Evolutionary conservation across 352 stramenopile species (phyloP).

Genomic region (Globisporangium middletonii): DNA sequence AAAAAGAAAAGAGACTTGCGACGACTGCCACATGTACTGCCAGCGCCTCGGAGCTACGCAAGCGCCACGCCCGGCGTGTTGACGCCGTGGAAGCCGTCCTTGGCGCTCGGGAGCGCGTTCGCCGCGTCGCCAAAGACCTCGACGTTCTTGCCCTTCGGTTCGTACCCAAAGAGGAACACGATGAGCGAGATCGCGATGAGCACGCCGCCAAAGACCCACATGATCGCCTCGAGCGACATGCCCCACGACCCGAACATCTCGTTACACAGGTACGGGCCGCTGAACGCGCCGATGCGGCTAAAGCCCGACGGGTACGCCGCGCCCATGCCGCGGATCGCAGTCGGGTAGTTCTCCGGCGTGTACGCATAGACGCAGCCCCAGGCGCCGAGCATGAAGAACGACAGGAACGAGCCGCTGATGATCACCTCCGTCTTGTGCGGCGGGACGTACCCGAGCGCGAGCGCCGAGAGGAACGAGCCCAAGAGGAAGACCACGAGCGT

Average conservation of each 20-base stretch:
- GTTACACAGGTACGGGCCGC: constrained; percentile 49
- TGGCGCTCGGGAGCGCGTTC: constrained; percentile 1
- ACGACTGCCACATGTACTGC: too few species aligned
- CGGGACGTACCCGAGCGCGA: constrained; percentile 57
- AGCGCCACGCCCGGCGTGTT: constrained; percentile 3
- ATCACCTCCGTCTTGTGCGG: constrained; percentile 35
- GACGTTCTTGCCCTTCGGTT: constrained; percentile 62
- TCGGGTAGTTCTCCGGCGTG: constrained; percentile 74
- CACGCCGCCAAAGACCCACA: constrained; percentile 63
- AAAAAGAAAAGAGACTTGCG: too few species aligned
- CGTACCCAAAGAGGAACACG: constrained; percentile 58
- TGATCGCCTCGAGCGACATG: constrained; percentile 52
- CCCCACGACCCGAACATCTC: constrained; percentile 57
- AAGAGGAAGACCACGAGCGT: constrained; percentile 52
- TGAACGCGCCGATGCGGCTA: constrained; percentile 61
- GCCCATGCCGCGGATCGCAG: constrained; percentile 58
- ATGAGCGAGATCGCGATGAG: constrained; percentile 48
- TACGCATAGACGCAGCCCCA: constrained; percentile 72
- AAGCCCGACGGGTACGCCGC: constrained; percentile 61
- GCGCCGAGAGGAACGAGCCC: constrained; percentile 34
- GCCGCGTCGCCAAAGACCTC: constrained; percentile 32
- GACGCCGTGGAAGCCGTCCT: constrained; percentile 4
- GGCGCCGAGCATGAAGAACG: constrained; percentile 64
- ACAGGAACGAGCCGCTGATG: constrained; percentile 39
- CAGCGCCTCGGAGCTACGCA: background rate